Base-by-base conservation (phyloP, 768 basidiomycete species). In the Candolleomyces aberdarensis region DNA sequence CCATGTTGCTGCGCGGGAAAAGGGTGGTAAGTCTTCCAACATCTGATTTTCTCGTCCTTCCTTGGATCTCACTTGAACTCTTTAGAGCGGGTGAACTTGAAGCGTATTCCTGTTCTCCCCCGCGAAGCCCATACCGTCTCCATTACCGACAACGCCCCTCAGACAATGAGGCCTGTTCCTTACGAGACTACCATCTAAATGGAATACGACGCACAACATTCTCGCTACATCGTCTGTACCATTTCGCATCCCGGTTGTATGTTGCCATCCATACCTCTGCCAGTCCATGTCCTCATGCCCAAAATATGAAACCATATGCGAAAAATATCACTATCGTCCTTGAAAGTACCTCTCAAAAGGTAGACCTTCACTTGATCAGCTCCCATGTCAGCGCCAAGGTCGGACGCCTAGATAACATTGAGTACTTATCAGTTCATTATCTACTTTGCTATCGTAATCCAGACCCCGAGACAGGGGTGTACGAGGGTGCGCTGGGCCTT, bases 141-240 rank as follows among this genome's bases (percentile, higher is more conserved):
- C 59, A 76, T 81, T 63, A 72, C 73, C 63, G 82, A 84, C 65
- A 98, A 98, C 78, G 78, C 83, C 51, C 93, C 97, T 56, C 89
- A 96, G 80, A 98, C 97, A 61, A 93, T 99, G 76, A 85, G 83
- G 65, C 94, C 96, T 67, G 82, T 95, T 69, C 86, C 85, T 66
- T 98, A 98, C 85, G 96, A 96, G 87, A 97, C 94, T 66, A 94
- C 89, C 69, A 96, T 97, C 78, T 97, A 87, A 87, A 76, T 70
- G 66, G 74, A 22, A 65, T 64, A 41, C 48, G 62, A 57, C n/a
- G 51, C 51, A 63, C 58, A 56, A 57, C 60, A 57, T 65, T 64
- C 58, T 66, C 64, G 62, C 63, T 62, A 26, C 26, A 26, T 26
- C 26, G 26, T 26, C 65, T 58, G 66, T 66, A 36, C 55, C 58